Conservation (phyloP, 192 early-diverging fungal genomes). For the Spinellus fusiger region DNA sequence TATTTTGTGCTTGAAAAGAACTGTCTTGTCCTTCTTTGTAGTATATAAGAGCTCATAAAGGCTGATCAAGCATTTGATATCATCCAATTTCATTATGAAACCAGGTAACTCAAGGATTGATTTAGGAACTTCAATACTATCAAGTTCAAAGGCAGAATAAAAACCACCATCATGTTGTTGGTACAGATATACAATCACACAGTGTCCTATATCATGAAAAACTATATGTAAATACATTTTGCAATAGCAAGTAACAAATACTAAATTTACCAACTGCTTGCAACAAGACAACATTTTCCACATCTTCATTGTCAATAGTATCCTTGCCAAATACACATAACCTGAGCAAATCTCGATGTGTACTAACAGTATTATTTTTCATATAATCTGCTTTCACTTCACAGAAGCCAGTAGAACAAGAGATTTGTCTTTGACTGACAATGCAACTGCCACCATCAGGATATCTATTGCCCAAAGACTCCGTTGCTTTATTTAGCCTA, state of each 20-base stretch:
- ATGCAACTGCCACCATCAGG: slow-evolving; percentile 11
- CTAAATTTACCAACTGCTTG: slow-evolving; percentile 10
- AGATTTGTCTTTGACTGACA: slow-evolving; percentile 9
- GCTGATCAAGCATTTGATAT: neutral
- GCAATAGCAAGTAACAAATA: slow-evolving; percentile 13
- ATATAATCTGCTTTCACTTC: slow-evolving; percentile 12
- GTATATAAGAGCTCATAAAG: slow-evolving; percentile 1
- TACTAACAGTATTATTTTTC: slow-evolving; percentile 11
- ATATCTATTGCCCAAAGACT: slow-evolving; percentile 4
- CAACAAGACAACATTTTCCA: slow-evolving; percentile 7
- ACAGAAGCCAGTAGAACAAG: slow-evolving; percentile 8
- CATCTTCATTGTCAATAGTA: slow-evolving; percentile 1
- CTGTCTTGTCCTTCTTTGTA: neutral
- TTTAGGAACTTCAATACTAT: slow-evolving; percentile 1
- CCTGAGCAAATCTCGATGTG: slow-evolving; percentile 1
- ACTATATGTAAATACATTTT: slow-evolving; percentile 6
- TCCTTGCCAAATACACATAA: slow-evolving; percentile 3
- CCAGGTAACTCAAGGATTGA: neutral
- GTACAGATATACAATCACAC: slow-evolving; percentile 12
- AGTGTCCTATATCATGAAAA: slow-evolving; percentile 5
- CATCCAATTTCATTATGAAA: neutral
- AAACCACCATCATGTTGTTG: neutral
- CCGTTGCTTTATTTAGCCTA: slow-evolving; percentile 16
- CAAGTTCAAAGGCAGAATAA: slow-evolving; percentile 11
- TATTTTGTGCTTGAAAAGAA: neutral